Base-by-base conservation (phyloP, 169 alveolate genomes). In the Plasmodium billcollinsi region DNA sequence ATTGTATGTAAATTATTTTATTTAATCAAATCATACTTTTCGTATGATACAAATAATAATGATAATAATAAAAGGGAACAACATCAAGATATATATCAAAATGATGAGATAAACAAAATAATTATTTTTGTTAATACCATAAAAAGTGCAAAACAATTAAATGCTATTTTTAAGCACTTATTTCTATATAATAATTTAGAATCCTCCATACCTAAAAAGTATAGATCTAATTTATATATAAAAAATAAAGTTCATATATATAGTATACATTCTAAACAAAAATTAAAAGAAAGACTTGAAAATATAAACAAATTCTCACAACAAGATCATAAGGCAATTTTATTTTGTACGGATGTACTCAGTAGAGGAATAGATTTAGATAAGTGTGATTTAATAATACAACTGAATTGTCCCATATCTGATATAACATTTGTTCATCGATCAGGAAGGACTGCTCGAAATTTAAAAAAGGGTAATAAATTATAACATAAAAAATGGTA, bases 381-480 rank as follows among this genome's bases (percentile, higher is more conserved):
- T 11, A 78, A 90, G 67, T 97, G 97, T 18, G 98, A 97, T 90
- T 96, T 98, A 97, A 98, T 98, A 8, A 92, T 98, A 62, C 96
- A 96, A 90, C 93, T 96, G 21, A 98, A 97, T 74, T 95, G 97
- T 52, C 99, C 99, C 0, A 98, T 97, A 59, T 96, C 96, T 90
- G 94, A 93, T 2, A 93, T 95, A 18, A 96, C 98, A 8, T 98
- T 97, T 88, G 93, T 98, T 15, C 99, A 98, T 85, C 94, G 99
- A 93, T 97, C 97, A 8, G 99, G 99, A 33, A 94, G 99, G 69
- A 98, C 99, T 49, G 99, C 99, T 8, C 91, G 99, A 73, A 97
- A 96, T 88, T 95, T 96, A 88, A 95, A 96, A 39, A 96, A 93
- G 73, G 99, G 99, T 58, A 39, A 39, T 39, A 39, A 39, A 39